phyloP scores from a whole-genome alignment of 2,329 filamentous ascomycete species.

The Fusarium sterilihyphosum region DNA sequence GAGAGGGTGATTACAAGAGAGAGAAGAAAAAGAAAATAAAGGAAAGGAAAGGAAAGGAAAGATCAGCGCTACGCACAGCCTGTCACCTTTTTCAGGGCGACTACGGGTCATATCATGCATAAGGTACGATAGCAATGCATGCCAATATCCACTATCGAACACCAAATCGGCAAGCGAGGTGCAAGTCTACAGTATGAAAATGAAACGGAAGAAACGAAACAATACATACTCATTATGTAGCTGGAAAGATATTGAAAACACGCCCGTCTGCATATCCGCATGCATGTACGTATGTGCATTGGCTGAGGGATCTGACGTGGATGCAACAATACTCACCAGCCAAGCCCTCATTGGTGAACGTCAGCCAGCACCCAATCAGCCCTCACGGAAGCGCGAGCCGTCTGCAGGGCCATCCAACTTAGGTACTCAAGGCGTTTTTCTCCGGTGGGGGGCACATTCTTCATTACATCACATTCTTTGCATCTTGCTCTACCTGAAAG shows the following conservation, averaged over 20 bases:
- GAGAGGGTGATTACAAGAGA: background rate
- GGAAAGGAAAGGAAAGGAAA: background rate
- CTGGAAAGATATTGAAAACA: background rate
- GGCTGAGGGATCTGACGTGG: background rate
- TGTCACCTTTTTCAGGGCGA: background rate
- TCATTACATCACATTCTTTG: background rate
- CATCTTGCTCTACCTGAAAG: fast-evolving
- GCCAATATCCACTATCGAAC: background rate
- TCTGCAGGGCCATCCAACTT: too few relatives aligned
- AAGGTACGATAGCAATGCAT: background rate
- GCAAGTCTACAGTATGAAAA: background rate
- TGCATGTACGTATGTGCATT: background rate
- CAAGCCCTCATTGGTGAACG: background rate
- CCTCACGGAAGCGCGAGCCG: background rate
- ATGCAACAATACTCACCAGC: background rate
- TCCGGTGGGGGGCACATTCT: background rate
- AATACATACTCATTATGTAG: background rate
- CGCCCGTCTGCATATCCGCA: background rate
- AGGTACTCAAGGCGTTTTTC: background rate
- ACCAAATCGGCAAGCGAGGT: background rate
- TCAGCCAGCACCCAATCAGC: background rate
- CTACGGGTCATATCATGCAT: background rate
- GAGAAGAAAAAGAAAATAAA: fast-evolving
- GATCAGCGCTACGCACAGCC: fast-evolving
- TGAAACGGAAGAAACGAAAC: fast-evolving